Evolutionary conservation across 768 basidiomycete genomes (phyloP).

Genomic region (Sarcodon sp.): DNA sequence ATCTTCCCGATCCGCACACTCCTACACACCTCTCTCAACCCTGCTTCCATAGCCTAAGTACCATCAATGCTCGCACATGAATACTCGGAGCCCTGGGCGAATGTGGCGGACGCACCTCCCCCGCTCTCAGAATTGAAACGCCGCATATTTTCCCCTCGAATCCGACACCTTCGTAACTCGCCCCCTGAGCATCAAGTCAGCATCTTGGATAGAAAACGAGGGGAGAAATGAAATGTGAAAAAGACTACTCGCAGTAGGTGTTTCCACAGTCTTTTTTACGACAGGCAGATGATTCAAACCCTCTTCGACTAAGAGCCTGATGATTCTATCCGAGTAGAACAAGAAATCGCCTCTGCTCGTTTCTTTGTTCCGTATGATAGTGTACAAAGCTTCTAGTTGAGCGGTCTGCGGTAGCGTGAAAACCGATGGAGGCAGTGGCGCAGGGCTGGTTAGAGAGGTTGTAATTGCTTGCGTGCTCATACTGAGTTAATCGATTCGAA

Average conservation of each 20-base stretch:
- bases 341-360: constrained; percentile 91
- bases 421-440: constrained; percentile 63
- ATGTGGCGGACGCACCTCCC: constrained; percentile 43
- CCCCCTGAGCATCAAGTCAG: constrained; percentile 35
- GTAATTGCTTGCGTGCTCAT: constrained; percentile 10
- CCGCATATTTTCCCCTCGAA: constrained; percentile 97
- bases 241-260: constrained; percentile 49
- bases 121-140: constrained; percentile 88
- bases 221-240: not conserved
- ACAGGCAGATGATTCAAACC: constrained; percentile 84
- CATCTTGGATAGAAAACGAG: not conserved
- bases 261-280: constrained; percentile 61
- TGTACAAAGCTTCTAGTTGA: constrained; percentile 91
- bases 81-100: not conserved
- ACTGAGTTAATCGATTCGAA: not conserved
- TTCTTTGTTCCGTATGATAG: constrained; percentile 83
- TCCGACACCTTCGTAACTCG: constrained; percentile 78
- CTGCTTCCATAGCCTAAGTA: constrained; percentile 89
- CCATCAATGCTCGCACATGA: not conserved
- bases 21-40: constrained; percentile 89
- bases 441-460: constrained; percentile 21
- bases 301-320: constrained; percentile 68
- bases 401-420: constrained; percentile 81
- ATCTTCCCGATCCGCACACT: constrained; percentile 96
- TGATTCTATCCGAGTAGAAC: constrained; percentile 92